These are phyloP conservation scores for Globisporangium cystogenes DNA, from an alignment of 352 stramenopile genomes.

Conservation along the genomic window DNA sequence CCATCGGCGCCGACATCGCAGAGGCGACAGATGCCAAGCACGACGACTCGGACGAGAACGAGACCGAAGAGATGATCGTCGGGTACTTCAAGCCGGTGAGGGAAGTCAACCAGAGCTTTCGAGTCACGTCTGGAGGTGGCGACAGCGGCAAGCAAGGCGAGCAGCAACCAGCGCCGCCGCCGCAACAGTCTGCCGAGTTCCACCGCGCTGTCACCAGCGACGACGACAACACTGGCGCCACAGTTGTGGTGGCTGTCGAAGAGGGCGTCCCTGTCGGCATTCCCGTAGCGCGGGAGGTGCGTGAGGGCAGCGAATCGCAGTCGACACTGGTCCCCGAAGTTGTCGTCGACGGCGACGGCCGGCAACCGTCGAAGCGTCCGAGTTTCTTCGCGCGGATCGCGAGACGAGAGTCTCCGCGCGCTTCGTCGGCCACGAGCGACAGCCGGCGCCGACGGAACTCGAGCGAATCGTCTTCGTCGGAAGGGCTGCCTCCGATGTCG, in stretches of 20 bases:
- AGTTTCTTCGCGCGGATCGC: conserved; percentile 16
- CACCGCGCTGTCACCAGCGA: background rate
- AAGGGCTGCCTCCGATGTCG: too few species aligned
- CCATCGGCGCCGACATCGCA: background rate
- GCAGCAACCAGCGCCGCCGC: background rate
- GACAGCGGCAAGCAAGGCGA: background rate
- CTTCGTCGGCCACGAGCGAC: background rate
- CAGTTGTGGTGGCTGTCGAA: background rate
- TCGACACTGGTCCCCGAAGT: background rate
- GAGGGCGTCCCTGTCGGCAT: conserved; percentile 4
- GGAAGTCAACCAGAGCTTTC: background rate
- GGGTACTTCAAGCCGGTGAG: conserved; percentile 26
- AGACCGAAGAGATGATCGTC: conserved; percentile 29
- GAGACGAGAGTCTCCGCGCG: conserved; percentile 1
- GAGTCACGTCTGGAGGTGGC: background rate
- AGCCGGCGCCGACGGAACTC: too few species aligned
- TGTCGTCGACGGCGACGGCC: background rate
- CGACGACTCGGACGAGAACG: background rate
- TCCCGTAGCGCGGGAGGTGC: conserved; percentile 3
- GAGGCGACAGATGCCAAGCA: background rate
- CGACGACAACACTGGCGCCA: background rate
- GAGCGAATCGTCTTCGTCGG: conserved; percentile 4
- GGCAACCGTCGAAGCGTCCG: conserved; percentile 13
- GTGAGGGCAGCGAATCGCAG: conserved; percentile 2
- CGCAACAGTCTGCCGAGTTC: background rate